Evolutionary conservation across 176 grass and related monocot species (phyloP), one percentile per base, ranked within the genome.

Genomic region (Aegilops bicornis): DNA sequence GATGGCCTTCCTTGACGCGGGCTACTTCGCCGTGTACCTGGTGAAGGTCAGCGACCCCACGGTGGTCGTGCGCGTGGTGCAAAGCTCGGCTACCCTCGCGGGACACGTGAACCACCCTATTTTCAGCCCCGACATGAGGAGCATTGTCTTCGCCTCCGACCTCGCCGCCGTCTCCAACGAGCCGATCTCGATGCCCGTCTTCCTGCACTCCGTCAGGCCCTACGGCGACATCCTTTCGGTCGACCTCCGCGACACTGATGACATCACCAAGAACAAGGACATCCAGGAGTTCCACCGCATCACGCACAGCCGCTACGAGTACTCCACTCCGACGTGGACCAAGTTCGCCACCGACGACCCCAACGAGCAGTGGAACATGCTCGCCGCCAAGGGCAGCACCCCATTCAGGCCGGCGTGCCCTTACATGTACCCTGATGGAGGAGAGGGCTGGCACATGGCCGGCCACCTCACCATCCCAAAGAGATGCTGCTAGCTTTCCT

Each of bases 31-130:
- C 45, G 76, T 86, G 3, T 89, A 45, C 79, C 29, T 91, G 5
- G 37, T 88, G 5, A 43, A 6, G 12, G 73, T 4, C 4, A 14
- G 20, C 37, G 22, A 64, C 65, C 73, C 63, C 56, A 15, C 6
- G 24, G 37, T 65, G 47, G 82, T 70, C 9, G 42, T 92, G 5
- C 56, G 87, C 2, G 90, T 92, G 40, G 7, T 92, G 0, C 33
- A 27, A 17, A 92, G 90, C 22, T 36, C 36, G 0, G 36, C 66
- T 0, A 60, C 30, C 4, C 1, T 89, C 36, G 45, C 68, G 0
- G 91, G 91, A 0, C 87, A 89, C 61, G 84, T 92, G 11, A 92
- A 89, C 75, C 91, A 92, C 78, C 91, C 91, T 0, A 17, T 89
- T 3, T 84, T 92, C 79, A 92, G 84, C 23, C 91, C 84, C 0